A percentile compares a stretch with the other conserved stretches of the same genome.
Evolutionary conservation across 208 protist genomes (phyloP).

Genomic region (Endotrypanum monterogeii): DNA sequence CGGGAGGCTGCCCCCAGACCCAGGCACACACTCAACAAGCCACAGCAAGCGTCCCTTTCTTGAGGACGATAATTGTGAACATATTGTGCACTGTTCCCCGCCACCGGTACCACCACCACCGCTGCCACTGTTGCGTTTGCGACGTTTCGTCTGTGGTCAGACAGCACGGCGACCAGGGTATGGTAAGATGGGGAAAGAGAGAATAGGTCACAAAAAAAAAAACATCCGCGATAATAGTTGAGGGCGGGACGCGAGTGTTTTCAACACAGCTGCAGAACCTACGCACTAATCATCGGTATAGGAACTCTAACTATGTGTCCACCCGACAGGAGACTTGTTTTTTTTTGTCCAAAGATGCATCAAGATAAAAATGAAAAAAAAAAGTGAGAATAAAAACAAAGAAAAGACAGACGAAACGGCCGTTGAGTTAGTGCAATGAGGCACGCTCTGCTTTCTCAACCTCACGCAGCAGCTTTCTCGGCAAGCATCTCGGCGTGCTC

Average conservation of each 20-base stretch:
- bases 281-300: background rate
- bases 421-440: background rate
- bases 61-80: background rate
- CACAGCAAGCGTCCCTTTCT: no score
- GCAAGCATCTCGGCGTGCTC: conserved; percentile 89
- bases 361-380: background rate
- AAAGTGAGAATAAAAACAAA: background rate
- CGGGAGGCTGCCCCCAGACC: background rate
- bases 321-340: background rate
- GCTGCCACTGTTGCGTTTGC: background rate
- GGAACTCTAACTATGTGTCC: background rate
- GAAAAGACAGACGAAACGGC: background rate
- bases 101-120: background rate
- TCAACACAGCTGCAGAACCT: background rate
- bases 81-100: background rate
- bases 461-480: conserved; percentile 16
- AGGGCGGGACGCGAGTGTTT: background rate
- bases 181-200: background rate
- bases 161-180: background rate
- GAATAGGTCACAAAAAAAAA: background rate
- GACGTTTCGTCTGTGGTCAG: background rate
- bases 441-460: background rate
- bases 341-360: background rate
- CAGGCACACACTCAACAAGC: no score
- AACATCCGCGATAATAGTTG: background rate